These are phyloP conservation scores for Penicillium angulare DNA, from an alignment of 495 filamentous ascomycete species.

Conservation along the genomic window DNA sequence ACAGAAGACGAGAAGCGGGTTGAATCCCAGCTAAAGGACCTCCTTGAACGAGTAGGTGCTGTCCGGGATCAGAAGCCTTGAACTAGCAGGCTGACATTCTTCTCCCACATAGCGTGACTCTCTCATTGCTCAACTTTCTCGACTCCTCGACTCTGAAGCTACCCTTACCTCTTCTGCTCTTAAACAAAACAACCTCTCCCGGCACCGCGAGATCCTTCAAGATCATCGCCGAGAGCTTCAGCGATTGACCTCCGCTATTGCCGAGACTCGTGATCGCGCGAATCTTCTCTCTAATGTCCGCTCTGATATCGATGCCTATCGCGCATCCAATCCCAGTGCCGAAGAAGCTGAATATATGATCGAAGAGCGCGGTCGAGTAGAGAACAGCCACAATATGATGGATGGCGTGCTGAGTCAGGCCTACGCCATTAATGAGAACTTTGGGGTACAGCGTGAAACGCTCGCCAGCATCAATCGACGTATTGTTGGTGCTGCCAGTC, in stretches of 20 bases:
- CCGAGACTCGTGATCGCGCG: conserved; percentile 74
- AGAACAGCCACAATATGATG: conserved; percentile 80
- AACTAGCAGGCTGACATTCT: background rate
- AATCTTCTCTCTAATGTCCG: conserved; percentile 92
- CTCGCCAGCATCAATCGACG: conserved; percentile 82
- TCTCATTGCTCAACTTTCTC: conserved; percentile 77
- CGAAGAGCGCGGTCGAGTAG: conserved; percentile 79
- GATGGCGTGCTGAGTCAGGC: conserved; percentile 94
- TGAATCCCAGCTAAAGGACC: conserved; percentile 78
- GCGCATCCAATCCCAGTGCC: conserved; percentile 70
- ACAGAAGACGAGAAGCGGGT: conserved; percentile 79
- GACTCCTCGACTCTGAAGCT: conserved; percentile 93
- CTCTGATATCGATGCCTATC: conserved; percentile 88
- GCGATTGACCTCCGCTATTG: conserved; percentile 65
- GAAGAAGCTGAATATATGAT: conserved; percentile 97
- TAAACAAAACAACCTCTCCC: conserved; percentile 90
- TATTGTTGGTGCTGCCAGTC: conserved; percentile 82
- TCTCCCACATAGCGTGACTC: conserved; percentile 64
- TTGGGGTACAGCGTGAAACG: conserved; percentile 81
- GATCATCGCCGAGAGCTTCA: conserved; percentile 83
- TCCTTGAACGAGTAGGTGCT: conserved; percentile 57
- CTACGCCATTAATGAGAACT: conserved; percentile 93
- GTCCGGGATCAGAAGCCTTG: conserved; percentile 2
- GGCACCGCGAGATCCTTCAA: conserved; percentile 83
- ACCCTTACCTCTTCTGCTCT: conserved; percentile 82